phyloP scores from a whole-genome alignment of 2,329 filamentous ascomycete genomes.

The Didymella sp. region DNA sequence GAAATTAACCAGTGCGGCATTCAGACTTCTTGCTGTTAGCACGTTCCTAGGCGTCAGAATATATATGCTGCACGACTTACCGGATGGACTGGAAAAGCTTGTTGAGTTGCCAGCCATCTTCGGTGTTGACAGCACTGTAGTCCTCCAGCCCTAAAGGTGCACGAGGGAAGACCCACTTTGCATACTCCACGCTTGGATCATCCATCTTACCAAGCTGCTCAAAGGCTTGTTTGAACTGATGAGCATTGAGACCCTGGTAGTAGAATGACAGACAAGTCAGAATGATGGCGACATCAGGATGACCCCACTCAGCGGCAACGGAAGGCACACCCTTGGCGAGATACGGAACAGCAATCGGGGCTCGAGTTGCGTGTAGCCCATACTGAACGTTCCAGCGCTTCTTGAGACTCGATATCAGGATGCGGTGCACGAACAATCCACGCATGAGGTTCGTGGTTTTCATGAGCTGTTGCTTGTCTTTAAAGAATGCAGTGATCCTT shows the following conservation, averaged over 20 bases:
- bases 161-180: conserved; percentile 58
- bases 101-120: conserved; percentile 60
- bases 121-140: conserved; percentile 66
- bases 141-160: conserved; percentile 56
- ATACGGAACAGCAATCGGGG: conserved; percentile 70
- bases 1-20: conserved; percentile 66
- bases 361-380: conserved; percentile 54
- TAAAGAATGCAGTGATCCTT: conserved; percentile 40
- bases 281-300: conserved; percentile 64
- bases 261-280: conserved; percentile 65
- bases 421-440: conserved; percentile 66
- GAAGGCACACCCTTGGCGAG: conserved; percentile 69
- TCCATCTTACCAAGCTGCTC: conserved; percentile 62
- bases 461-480: conserved; percentile 53
- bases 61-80: not conserved
- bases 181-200: conserved; percentile 64
- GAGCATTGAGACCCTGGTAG: conserved; percentile 61
- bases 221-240: conserved; percentile 61
- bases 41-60: too few species aligned
- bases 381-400: conserved; percentile 73
- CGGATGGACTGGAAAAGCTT: conserved; percentile 48
- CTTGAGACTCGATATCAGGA: conserved; percentile 65
- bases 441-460: conserved; percentile 63
- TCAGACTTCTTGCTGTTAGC: conserved; percentile 23
- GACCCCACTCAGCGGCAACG: conserved; percentile 70